A percentile compares a stretch with the other conserved stretches of the same genome.
Conservation (phyloP, 1,284 basidiomycete species). For the Somion occarium region DNA sequence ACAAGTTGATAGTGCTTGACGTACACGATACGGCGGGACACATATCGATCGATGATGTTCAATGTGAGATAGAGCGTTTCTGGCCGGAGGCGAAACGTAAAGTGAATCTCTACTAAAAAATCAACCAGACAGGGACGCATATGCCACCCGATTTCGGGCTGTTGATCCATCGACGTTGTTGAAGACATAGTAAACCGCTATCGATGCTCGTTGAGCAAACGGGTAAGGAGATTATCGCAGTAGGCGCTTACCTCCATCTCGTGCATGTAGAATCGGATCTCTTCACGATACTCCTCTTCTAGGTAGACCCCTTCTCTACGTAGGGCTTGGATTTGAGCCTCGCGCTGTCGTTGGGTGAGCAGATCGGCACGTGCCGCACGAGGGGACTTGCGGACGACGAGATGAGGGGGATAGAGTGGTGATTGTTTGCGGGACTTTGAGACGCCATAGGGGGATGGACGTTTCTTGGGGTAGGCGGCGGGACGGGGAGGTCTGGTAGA, state of each 20-base stretch:
- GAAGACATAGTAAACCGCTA: conserved; percentile 86
- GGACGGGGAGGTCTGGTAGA: conserved; percentile 56
- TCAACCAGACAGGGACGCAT: conserved; percentile 99
- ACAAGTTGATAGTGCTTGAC: conserved; percentile 99
- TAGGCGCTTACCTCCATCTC: conserved; percentile 85
- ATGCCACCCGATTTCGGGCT: conserved; percentile 95
- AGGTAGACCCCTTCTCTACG: conserved; percentile 65
- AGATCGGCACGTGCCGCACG: conserved; percentile 56
- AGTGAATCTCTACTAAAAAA: conserved; percentile 98
- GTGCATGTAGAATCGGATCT: conserved; percentile 92
- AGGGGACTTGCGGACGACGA: conserved; percentile 53
- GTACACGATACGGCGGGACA: conserved; percentile 97
- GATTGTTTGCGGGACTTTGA: conserved; percentile 50
- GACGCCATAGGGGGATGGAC: conserved; percentile 73
- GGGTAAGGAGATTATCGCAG: conserved; percentile 11
- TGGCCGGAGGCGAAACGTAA: conserved; percentile 92
- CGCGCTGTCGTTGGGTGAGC: conserved; percentile 60
- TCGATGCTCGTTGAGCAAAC: conserved; percentile 12
- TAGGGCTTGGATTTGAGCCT: conserved; percentile 60
- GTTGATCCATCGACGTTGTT: conserved; percentile 94
- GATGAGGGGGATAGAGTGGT: conserved; percentile 42
- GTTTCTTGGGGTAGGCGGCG: conserved; percentile 72
- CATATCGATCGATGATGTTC: conserved; percentile 99
- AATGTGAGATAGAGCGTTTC: conserved; percentile 98
- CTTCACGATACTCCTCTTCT: conserved; percentile 95